Evolutionary conservation across 2,329 filamentous ascomycete genomes (phyloP).

Genomic region (Teratosphaeria epicoccoides): DNA sequence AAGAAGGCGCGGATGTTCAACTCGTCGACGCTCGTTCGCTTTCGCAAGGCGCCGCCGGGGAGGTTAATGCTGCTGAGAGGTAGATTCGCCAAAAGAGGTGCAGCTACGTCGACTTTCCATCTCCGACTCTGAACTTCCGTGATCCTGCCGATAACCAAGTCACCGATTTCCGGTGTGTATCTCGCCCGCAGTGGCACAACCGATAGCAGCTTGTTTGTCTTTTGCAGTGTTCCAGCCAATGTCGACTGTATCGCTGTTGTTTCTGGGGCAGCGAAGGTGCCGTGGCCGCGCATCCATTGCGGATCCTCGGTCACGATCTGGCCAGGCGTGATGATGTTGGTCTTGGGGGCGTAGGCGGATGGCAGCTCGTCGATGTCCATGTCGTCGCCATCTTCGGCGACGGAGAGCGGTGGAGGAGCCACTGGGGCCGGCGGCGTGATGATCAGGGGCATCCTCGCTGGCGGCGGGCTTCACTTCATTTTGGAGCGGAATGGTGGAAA

Average conservation of each 20-base stretch:
- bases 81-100: constrained; percentile 72
- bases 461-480: too few species aligned
- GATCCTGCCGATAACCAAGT: constrained; percentile 87
- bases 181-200: constrained; percentile 82
- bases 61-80: constrained; percentile 87
- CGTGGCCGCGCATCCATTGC: constrained; percentile 98
- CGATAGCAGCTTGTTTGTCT: constrained; percentile 93
- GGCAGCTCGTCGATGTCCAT: constrained; percentile 41
- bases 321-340: constrained; percentile 70
- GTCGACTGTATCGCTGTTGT: constrained; percentile 71
- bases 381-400: constrained; percentile 19
- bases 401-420: constrained; percentile 7
- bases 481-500: not conserved
- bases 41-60: constrained; percentile 81
- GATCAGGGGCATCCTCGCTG: not conserved
- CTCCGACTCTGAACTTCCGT: constrained; percentile 86
- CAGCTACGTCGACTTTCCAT: constrained; percentile 92
- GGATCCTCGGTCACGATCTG: constrained; percentile 78
- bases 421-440: constrained; percentile 1
- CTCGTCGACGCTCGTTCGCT: constrained; percentile 90
- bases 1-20: constrained; percentile 97
- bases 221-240: constrained; percentile 78
- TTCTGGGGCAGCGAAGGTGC: constrained; percentile 60
- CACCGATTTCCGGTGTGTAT: constrained; percentile 92
- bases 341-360: constrained; percentile 31